Conservation (phyloP, 192 early-diverging fungal genomes). For the Rhizophagus prolifer region DNA sequence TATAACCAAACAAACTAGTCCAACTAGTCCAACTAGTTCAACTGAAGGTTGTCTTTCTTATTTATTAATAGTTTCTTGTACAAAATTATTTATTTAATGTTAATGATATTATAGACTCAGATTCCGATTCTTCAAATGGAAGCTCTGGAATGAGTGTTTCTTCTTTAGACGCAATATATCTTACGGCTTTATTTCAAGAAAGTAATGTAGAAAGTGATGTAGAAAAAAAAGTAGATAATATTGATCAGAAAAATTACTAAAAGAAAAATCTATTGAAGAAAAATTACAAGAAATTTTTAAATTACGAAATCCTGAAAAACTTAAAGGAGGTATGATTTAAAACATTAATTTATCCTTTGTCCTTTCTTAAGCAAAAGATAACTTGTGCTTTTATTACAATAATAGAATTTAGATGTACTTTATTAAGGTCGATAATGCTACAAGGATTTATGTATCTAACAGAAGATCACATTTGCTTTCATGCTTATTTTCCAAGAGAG, state of each 20-base stretch:
- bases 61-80: too few relatives aligned
- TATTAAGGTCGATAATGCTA: constrained; percentile 62
- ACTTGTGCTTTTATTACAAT: background rate
- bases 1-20: background rate
- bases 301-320: constrained; percentile 22
- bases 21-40: background rate
- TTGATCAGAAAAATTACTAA: background rate
- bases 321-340: constrained; percentile 31
- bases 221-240: too few relatives aligned
- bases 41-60: background rate
- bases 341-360: background rate
- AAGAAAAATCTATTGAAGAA: constrained; percentile 22
- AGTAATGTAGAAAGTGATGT: background rate
- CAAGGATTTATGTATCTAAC: constrained; percentile 66
- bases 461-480: constrained; percentile 63
- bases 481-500: constrained; percentile 55
- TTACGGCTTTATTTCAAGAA: constrained; percentile 4
- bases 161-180: background rate
- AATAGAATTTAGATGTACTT: constrained; percentile 65
- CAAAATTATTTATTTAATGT: too few relatives aligned
- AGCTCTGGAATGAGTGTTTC: background rate
- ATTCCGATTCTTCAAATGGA: constrained; percentile 7
- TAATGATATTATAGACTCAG: background rate
- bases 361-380: background rate
- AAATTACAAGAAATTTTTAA: constrained; percentile 35